Base-by-base conservation (phyloP, 2,329 filamentous ascomycete species). In the Cordyceps farinosa region DNA sequence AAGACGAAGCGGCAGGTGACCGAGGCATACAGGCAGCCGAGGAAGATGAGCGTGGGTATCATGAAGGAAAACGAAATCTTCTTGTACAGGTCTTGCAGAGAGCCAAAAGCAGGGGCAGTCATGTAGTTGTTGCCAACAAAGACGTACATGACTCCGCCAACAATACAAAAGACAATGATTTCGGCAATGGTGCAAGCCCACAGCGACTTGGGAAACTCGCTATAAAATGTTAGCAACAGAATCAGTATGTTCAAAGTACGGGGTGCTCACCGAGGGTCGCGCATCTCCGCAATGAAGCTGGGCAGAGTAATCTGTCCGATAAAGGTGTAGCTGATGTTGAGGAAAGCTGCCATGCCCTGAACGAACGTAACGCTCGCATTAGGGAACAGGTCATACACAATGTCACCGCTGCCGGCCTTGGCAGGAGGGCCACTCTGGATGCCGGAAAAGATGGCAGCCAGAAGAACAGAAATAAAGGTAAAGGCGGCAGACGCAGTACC, bases 281-380 rank as follows among this genome's bases (percentile, higher is more conserved):
- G 90, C 93, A 97, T 97, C 76, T 97, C 93, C 3, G 93, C 92
- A 67, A 97, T 97, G 79, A 97, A 97, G 69, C 90, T 94, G 0
- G 93, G 93, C 15, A 97, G 82, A 0, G 93, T 97, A 70, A 97
- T 96, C 74, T 97, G 93, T 0, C 93, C 93, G 68, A 97, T 97
- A 73, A 97, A 97, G 0, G 93, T 97, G 74, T 97, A 97, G 77
- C 88, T 91, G 72, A 97, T 97, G 77, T 97, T 97, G 74, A 97
- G 83, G 76, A 97, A 97, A 0, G 93, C 93, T 60, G 87, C 92
- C 82, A 96, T 88, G 29, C 88, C 92, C 3, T 83, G 80, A 3
- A 96, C 90, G 69, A 96, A 97, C 0, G 89, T 90, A 0, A 91
- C 96, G 22, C 88, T 85, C 2, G 80, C 75, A 3, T 87, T 76